Conservation (phyloP, 495 filamentous ascomycete species). For the Penicillium daleae region DNA sequence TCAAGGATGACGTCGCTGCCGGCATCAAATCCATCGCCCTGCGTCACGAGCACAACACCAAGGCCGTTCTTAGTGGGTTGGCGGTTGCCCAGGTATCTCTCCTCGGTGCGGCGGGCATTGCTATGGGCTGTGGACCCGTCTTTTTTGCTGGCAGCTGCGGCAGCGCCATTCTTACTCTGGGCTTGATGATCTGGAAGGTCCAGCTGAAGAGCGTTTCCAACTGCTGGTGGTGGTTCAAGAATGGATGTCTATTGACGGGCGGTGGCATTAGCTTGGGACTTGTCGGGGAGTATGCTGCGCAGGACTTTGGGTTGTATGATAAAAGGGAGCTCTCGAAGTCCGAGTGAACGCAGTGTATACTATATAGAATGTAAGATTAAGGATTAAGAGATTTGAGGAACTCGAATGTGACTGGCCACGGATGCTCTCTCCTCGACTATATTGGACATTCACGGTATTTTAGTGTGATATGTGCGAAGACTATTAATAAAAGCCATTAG, state of each 20-base stretch:
- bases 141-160: conserved; percentile 88
- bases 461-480: too few relatives aligned
- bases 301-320: conserved; percentile 38
- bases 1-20: conserved; percentile 87
- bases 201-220: conserved; percentile 79
- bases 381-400: background rate
- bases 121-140: conserved; percentile 75
- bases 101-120: conserved; percentile 74
- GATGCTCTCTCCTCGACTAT: background rate
- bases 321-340: conserved; percentile 8
- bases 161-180: conserved; percentile 73
- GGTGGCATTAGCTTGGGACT: conserved; percentile 67
- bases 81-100: conserved; percentile 77
- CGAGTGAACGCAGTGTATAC: conserved; percentile 12
- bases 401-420: background rate
- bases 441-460: background rate
- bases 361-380: conserved; percentile 16
- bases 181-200: conserved; percentile 87
- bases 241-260: conserved; percentile 70
- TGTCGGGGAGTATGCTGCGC: conserved; percentile 62
- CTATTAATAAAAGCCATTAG: too few relatives aligned
- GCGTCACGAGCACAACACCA: conserved; percentile 85
- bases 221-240: conserved; percentile 98
- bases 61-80: conserved; percentile 77
- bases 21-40: conserved; percentile 96